These are phyloP conservation scores for Beauveria rudraprayagi DNA, from an alignment of 2,329 filamentous ascomycete genomes.

Conservation along the genomic window DNA sequence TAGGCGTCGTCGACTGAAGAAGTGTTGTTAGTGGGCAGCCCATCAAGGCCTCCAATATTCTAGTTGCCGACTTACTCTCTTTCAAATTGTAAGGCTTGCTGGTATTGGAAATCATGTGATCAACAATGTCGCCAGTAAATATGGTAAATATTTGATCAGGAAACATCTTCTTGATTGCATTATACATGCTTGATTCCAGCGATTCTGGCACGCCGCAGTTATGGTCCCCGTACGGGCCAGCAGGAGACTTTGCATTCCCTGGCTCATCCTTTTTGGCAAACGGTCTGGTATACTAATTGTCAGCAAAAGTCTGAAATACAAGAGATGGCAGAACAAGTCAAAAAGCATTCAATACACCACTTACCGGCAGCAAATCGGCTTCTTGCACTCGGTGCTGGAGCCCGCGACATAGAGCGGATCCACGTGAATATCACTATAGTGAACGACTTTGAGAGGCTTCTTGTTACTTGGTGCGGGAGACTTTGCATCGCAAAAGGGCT, in stretches of 20 bases:
- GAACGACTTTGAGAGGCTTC: conserved; percentile 44
- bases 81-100: conserved; percentile 25
- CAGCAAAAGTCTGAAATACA: neutral
- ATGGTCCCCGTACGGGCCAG: conserved; percentile 43
- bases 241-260: conserved; percentile 38
- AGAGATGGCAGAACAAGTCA: neutral
- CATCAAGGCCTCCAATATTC: conserved; percentile 12
- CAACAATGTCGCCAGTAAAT: conserved; percentile 52
- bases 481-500: conserved; percentile 29
- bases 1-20: conserved; percentile 38
- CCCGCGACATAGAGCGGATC: conserved; percentile 47
- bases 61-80: conserved; percentile 19
- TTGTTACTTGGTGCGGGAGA: conserved; percentile 32
- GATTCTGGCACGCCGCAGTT: conserved; percentile 43
- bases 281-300: conserved; percentile 21
- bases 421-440: conserved; percentile 54
- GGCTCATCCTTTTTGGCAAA: conserved; percentile 40
- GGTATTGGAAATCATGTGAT: conserved; percentile 43
- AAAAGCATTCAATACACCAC: neutral
- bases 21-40: neutral
- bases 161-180: conserved; percentile 37
- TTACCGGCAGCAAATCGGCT: conserved; percentile 51
- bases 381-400: conserved; percentile 45
- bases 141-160: conserved; percentile 44
- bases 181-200: conserved; percentile 48